Evolutionary conservation across 2,329 filamentous ascomycete species (phyloP).

Genomic region (Zymoseptoria tritici): DNA sequence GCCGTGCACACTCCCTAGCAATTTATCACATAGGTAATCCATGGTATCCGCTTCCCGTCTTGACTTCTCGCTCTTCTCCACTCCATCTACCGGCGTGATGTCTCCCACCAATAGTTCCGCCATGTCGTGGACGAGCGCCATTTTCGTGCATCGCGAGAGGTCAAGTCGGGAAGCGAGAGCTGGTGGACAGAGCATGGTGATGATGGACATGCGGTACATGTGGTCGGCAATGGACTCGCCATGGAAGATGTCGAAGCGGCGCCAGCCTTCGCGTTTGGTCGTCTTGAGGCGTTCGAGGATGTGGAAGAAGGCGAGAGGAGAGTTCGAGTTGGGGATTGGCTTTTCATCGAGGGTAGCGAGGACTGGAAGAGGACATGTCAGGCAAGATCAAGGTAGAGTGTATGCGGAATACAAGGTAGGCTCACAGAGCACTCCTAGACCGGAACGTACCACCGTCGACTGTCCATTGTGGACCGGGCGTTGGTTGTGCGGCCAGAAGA

Average conservation of each 20-base stretch:
- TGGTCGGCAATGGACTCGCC: conserved; percentile 94
- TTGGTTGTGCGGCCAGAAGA: conserved; percentile 24
- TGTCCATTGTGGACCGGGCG: conserved; percentile 32
- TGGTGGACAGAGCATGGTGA: conserved; percentile 83
- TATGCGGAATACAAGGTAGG: conserved; percentile 4
- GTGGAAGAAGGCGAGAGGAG: conserved; percentile 89
- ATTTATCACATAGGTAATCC: conserved; percentile 70
- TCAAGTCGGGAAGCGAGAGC: conserved; percentile 65
- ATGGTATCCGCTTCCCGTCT: conserved; percentile 82
- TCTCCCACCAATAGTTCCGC: conserved; percentile 91
- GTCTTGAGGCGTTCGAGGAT: conserved; percentile 90
- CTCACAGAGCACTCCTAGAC: conserved; percentile 12
- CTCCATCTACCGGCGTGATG: conserved; percentile 85
- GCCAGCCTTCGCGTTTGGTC: conserved; percentile 92
- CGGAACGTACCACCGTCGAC: conserved; percentile 40
- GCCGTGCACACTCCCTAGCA: conserved; percentile 70
- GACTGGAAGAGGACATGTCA: conserved; percentile 38
- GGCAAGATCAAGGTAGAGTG: neutral
- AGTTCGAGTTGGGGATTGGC: conserved; percentile 54
- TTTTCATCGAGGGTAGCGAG: conserved; percentile 55
- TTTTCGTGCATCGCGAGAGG: conserved; percentile 77
- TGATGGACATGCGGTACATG: conserved; percentile 99
- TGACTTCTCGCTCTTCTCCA: conserved; percentile 81
- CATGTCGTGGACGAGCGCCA: conserved; percentile 97
- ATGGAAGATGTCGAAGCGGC: conserved; percentile 66